Base-by-base conservation (phyloP, 1,284 basidiomycete species). In the Apiotrichum mycotoxinovorans region DNA sequence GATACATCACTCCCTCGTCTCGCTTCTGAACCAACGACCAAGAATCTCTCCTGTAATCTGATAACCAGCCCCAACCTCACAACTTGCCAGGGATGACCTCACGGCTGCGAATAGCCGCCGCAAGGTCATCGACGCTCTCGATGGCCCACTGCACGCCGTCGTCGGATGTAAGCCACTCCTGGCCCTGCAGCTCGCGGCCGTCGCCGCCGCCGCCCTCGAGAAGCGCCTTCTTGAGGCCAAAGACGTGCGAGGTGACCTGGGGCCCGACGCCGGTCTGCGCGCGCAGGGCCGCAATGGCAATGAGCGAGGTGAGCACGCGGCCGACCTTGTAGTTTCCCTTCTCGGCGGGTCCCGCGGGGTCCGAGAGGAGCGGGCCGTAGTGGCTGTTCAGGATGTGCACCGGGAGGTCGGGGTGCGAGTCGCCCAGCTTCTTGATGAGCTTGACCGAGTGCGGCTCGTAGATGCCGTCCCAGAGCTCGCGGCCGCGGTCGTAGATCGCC, bases 111-210 rank as follows among this genome's bases (percentile, higher is more conserved):
- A 61, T 30, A 0, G 56, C 46, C 34, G 25, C 35, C 14, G 91
- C 83, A 63, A 61, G 51, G 18, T 84, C 80, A 78, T 98, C 95
- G 38, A 95, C 86, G 48, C 85, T 87, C 69, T 87, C 84, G 63
- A 98, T 79, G 40, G 95, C 87, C 95, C 95, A 98, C 75, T 87
- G 85, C 27, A 89, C 86, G 34, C 95, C 95, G 74, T 93, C 89
- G 72, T 96, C 91, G 51, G 84, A 88, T 25, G 87, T 82, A 35
- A 98, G 83, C 88, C 89, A 98, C 68, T 93, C 92, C 66, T 83
- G 87, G 15, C 77, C 76, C 58, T 67, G 55, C 8, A 76, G 59
- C 40, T 65, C 81, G 8, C 18, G 15, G 60, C 80, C 84, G 67
- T 86, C 80, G 26, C 80, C 81, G 8, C 71, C 70, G 51, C 86